Percentiles rank a stretch among this genome's conserved stretches.
phyloP scores from a whole-genome alignment of 495 filamentous ascomycete species.

The Hypoxylon rickii region DNA sequence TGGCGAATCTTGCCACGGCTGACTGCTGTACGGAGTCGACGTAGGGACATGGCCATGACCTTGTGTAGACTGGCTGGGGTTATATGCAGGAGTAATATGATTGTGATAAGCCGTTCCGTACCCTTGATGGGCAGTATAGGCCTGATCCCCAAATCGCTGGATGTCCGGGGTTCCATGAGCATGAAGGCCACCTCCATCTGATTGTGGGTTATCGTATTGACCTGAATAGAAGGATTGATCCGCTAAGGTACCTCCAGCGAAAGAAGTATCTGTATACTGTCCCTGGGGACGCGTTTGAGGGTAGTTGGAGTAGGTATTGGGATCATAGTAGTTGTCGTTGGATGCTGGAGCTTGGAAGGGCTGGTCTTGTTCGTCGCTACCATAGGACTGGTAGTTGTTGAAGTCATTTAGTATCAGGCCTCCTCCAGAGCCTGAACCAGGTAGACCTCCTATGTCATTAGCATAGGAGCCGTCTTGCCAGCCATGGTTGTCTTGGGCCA shows the following conservation, averaged over 20 bases:
- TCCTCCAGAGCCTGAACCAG: neutral
- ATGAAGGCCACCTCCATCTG: constrained; percentile 7
- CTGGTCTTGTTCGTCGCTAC: neutral
- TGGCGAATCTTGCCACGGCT: constrained; percentile 6
- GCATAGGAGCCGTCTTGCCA: constrained; percentile 12
- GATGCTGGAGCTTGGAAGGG: neutral
- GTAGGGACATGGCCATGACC: constrained; percentile 11
- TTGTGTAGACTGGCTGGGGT: neutral
- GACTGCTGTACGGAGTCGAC: neutral
- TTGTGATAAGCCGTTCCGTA: neutral
- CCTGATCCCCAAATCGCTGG: neutral
- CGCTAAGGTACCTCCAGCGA: neutral
- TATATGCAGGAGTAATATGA: neutral
- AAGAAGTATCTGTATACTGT: neutral
- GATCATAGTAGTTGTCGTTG: neutral
- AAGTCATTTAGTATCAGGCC: constrained; percentile 1
- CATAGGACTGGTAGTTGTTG: constrained; percentile 1
- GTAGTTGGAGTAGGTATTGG: neutral
- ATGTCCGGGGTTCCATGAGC: neutral
- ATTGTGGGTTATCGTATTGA: neutral
- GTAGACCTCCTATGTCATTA: constrained; percentile 4
- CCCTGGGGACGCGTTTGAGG: neutral
- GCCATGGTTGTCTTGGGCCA: constrained; percentile 11
- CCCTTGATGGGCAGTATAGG: constrained; percentile 1
- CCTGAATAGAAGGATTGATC: neutral